A percentile compares a stretch with the other conserved stretches of the same genome.
phyloP scores from a whole-genome alignment of 768 basidiomycete genomes.

The Hydnomerulius pinastri region DNA sequence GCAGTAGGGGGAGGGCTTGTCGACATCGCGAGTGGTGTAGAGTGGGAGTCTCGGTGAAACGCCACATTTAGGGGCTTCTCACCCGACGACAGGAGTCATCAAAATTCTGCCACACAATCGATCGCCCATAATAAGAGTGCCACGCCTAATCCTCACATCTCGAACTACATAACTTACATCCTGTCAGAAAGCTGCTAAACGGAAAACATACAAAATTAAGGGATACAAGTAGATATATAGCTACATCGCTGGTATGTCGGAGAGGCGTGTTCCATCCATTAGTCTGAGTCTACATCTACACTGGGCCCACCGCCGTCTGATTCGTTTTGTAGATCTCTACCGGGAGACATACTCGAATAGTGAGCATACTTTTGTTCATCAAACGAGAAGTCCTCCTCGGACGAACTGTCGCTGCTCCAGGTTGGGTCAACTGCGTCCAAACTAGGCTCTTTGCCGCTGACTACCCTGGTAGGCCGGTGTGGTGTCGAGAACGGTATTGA shows the following conservation, averaged over 20 bases:
- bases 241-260: background rate
- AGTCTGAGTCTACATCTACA: constrained; percentile 25
- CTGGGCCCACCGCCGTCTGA: constrained; percentile 20
- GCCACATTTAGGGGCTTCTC: background rate
- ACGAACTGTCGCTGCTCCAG: constrained; percentile 67
- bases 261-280: background rate
- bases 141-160: too few relatives aligned
- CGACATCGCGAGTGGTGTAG: constrained; percentile 12
- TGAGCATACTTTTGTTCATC: constrained; percentile 13
- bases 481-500: constrained; percentile 36
- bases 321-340: constrained; percentile 11
- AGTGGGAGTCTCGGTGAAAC: background rate
- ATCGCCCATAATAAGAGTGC: too few relatives aligned
- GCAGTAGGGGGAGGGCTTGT: constrained; percentile 13
- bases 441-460: constrained; percentile 26
- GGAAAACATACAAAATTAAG: constrained; percentile 6
- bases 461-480: constrained; percentile 21
- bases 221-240: background rate
- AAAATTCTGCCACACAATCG: too few relatives aligned
- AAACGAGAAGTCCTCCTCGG: constrained; percentile 41
- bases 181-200: background rate
- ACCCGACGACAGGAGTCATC: background rate
- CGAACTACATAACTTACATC: too few relatives aligned
- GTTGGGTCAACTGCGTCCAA: constrained; percentile 35
- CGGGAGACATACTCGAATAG: constrained; percentile 9